Base-by-base conservation (phyloP, 495 filamentous ascomycete species). In the Neurospora intermedia region DNA sequence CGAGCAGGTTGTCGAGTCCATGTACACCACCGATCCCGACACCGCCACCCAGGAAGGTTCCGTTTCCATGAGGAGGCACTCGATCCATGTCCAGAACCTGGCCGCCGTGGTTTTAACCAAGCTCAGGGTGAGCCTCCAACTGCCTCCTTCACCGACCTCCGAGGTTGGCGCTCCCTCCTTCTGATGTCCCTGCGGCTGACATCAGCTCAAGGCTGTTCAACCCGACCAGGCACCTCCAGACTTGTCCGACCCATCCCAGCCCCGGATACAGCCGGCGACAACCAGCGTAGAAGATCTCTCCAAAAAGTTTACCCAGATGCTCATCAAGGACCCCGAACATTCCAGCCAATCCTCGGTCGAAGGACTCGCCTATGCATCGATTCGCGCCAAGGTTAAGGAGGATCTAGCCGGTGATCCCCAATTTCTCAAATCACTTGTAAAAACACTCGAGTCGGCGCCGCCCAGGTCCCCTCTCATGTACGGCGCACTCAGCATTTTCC, bases 101-200 rank as follows among this genome's bases (percentile, higher is more conserved):
- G 94, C 96, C 39, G 93, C 93, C n/a, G 90, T 97, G 75, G 88
- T 97, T 41, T 80, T 98, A 73, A 90, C 92, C 35, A 96, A 96
- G 83, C 79, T 95, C 69, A 82, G 85, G 84, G 87, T 88, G 79
- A 83, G 85, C 82, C 45, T 70, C 70, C 59, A 73, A 62, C 23
- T 69, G 39, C 45, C 27, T 35, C 27, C 27, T 72, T 75, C 69
- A 40, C 43, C 74, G 46, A 62, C 73, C 38, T 72, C 59, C 69
- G 71, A 73, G 66, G 18, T 71, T n/a, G 71, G 73, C 27, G 43
- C 70, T 38, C 66, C 71, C 69, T 71, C 70, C 35, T 73, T 73
- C 74, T 78, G 74, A 77, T 77, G 73, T 74, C 77, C 54, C 73
- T 81, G 78, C 78, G 77, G 80, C 86, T 88, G 82, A 88, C 85